Evolutionary conservation across 148 eudicot species (phyloP), one percentile per base, ranked within the genome.

Genomic region (Amaranthus palmeri): DNA sequence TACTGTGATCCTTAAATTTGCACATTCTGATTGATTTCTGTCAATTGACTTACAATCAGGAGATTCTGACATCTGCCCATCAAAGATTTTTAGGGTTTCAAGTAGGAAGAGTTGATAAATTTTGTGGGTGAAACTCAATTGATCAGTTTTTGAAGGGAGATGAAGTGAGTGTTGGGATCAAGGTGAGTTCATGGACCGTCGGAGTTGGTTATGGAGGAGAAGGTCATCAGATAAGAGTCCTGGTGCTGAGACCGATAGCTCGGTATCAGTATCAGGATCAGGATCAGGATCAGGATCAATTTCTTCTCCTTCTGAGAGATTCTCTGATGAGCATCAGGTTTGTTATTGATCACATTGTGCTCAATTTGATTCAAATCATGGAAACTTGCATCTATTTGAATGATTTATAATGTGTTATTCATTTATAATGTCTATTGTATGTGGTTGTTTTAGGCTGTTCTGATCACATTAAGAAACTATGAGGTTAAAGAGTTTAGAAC

Each of bases 271-370:
- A 10, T 91, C 92, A 14, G 36, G 36, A 25, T 25, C 96, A 36
- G 73, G 80, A 10, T 91, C 92, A 14, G 36, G 36, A 25, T 25
- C 36, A 25, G 96, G 84, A 36, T 92, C 97, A 57, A 50, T 84
- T 4, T 91, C 97, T 13, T 92, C 97, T 5, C 88, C 89, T 72
- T 92, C 90, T 70, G 97, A 86, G 72, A 87, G 92, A 74, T 85
- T 89, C 68, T 89, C 89, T 17, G 97, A 89, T 85, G 97, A 92
- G 52, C 97, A 86, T 81, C 96, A 86, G 91, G 97, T 89, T 78
- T 70, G 84, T 55, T 8, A 68, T 67, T 68, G 65, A 74, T 59
- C 70, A 74, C 48, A 65, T 48, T 42, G 42, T 75, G 61, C 54
- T 43, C 25, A 43, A 10, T 46, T 59, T 63, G 4, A 25, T 17